Evolutionary conservation across 1,284 basidiomycete species (phyloP).

Genomic region (Austroboletus rostrupii): DNA sequence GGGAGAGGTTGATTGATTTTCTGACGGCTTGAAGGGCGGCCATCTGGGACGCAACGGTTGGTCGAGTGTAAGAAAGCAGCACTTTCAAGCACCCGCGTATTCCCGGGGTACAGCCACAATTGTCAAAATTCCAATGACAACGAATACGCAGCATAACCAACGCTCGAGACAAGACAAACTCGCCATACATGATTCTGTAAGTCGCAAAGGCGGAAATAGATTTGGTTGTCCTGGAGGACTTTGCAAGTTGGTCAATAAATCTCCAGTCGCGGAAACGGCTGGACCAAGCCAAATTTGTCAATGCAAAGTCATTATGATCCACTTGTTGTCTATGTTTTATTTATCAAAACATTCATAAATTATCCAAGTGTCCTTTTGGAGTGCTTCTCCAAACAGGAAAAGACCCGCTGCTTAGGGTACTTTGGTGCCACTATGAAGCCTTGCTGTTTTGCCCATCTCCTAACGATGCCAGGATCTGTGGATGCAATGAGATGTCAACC

Average conservation of each 20-base stretch:
- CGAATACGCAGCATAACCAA: no score
- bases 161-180: background rate
- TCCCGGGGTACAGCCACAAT: conserved; percentile 17
- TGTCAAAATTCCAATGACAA: no score
- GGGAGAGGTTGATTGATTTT: conserved; percentile 80
- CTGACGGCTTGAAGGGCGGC: conserved; percentile 66
- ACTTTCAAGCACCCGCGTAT: conserved; percentile 19
- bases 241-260: no score
- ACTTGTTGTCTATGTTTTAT: background rate
- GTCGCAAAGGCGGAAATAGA: no score
- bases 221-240: no score
- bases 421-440: conserved; percentile 49
- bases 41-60: conserved; percentile 36
- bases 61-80: conserved; percentile 4
- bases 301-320: no score
- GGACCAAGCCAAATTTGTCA: no score
- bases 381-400: conserved; percentile 54
- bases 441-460: conserved; percentile 49
- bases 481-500: conserved; percentile 3
- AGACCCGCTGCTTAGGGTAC: conserved; percentile 52
- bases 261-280: no score
- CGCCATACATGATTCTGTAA: background rate
- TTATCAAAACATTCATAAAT: background rate
- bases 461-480: conserved; percentile 49
- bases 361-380: background rate